These are phyloP conservation scores for Oryza glumipatula DNA, from an alignment of 176 grass and related monocot species.

Conservation along the genomic window DNA sequence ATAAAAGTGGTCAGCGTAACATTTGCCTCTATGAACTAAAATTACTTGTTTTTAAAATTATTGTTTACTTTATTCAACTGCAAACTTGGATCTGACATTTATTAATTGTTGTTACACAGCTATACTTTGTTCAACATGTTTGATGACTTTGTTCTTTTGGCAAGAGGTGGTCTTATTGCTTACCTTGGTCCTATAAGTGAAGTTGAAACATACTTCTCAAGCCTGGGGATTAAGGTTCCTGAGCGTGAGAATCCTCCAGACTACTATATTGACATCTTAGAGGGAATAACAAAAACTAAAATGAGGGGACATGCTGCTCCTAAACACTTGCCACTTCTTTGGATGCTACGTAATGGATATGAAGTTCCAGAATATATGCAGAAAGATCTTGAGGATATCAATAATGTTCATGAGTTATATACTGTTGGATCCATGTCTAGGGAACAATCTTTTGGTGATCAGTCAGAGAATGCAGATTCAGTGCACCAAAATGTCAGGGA, in stretches of 20 bases:
- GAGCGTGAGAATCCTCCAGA: constrained; percentile 79
- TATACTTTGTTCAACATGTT: constrained; percentile 85
- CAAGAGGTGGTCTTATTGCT: constrained; percentile 80
- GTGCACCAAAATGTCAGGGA: constrained; percentile 30
- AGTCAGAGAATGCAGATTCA: constrained; percentile 38
- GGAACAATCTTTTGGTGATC: constrained; percentile 44
- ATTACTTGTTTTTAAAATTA: neutral
- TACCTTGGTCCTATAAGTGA: constrained; percentile 65
- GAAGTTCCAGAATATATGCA: constrained; percentile 61
- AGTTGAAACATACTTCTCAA: constrained; percentile 71
- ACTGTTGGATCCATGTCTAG: constrained; percentile 44
- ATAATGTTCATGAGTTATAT: constrained; percentile 46
- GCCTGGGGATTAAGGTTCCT: constrained; percentile 67
- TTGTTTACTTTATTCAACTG: constrained; percentile 29
- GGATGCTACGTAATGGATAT: constrained; percentile 74
- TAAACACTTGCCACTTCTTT: constrained; percentile 64
- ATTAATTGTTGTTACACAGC: constrained; percentile 52
- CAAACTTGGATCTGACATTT: constrained; percentile 36
- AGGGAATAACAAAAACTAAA: constrained; percentile 58
- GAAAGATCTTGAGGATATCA: constrained; percentile 52
- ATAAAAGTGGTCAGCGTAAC: neutral
- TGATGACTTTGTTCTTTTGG: constrained; percentile 80
- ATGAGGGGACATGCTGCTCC: constrained; percentile 48
- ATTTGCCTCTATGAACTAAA: constrained; percentile 12
- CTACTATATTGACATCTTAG: constrained; percentile 84